phyloP scores from a whole-genome alignment of 2,329 filamentous ascomycete genomes.

The Raffaelea ambrosiae region DNA sequence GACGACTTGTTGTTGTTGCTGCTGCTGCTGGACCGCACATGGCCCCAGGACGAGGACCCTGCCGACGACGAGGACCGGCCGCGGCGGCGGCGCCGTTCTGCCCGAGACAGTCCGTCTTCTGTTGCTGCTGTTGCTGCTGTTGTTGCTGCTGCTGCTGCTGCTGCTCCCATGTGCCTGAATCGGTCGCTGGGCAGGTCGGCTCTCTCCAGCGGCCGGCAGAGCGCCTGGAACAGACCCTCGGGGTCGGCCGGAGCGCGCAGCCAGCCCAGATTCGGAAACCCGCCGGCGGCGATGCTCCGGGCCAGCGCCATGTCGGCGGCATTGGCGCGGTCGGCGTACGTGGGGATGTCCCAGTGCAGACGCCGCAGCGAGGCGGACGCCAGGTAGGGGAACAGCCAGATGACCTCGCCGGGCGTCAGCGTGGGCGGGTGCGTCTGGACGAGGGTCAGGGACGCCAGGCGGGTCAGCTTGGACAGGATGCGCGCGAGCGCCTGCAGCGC shows the following conservation, averaged over 20 bases:
- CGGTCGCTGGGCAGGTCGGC: constrained; percentile 43
- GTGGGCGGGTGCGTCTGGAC: constrained; percentile 46
- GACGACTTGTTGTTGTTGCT: neutral
- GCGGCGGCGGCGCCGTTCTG: neutral
- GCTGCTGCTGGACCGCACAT: neutral
- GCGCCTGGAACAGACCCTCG: constrained; percentile 57
- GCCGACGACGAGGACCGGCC: neutral
- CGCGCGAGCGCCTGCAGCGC: constrained; percentile 49
- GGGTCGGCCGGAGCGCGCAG: constrained; percentile 62
- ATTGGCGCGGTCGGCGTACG: constrained; percentile 32
- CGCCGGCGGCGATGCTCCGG: constrained; percentile 48
- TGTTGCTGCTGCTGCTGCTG: neutral
- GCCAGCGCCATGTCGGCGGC: constrained; percentile 55
- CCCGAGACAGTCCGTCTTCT: neutral
- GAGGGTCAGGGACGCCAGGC: constrained; percentile 41
- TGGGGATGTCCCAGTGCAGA: constrained; percentile 58
- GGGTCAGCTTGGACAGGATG: constrained; percentile 46
- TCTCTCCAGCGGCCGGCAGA: constrained; percentile 55
- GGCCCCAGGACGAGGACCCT: neutral
- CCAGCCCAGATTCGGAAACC: constrained; percentile 52
- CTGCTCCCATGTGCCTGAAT: constrained; percentile 21
- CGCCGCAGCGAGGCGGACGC: constrained; percentile 43
- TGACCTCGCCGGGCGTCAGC: constrained; percentile 45
- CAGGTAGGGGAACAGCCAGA: constrained; percentile 58
- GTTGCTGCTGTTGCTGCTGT: neutral